Base-by-base conservation (phyloP, 441 rosid genomes). In the Euphorbia corollata region DNA sequence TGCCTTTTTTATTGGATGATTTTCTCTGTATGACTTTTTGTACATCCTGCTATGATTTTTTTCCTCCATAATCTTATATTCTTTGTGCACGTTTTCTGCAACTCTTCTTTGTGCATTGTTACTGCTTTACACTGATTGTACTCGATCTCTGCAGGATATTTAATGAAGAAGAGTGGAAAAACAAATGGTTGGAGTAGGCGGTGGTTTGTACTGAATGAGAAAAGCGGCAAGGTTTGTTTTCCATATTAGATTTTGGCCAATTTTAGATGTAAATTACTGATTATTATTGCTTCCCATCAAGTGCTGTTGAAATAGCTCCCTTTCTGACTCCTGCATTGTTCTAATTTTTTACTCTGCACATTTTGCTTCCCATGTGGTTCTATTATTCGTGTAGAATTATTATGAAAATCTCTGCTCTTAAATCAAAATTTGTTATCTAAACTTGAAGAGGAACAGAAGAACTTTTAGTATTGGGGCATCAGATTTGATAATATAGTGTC, bases 171-270 rank as follows among this genome's bases (percentile, higher is more conserved):
- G 80, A 94, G 99, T 79, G 96, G 80, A 70, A 94, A 91, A 81
- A 82, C 91, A 63, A 88, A 82, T 76, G 97, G 90, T 51, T 94
- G 99, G 99, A 88, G 93, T 74, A 83, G 79, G 78, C 86, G 94
- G 63, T 94, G 99, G 99, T 94, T 94, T 86, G 99, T 94, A 54
- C 76, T 94, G 74, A 94, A 91, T 83, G 97, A 89, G 81, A 94
- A 89, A 82, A 89, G 80, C 59, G 97, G 97, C 78, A 94, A 94
- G 97, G 99, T 88, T 73, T 77, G 87, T 68, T 19, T 39, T 38
- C 41, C 63, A 24, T 63, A 20, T 32, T 22, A 13, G 60, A 24
- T 20, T 67, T 63, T 48, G 59, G 54, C 32, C 59, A 59, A 63
- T 56, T 0, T 48, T 36, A 22, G 41, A 20, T 20, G 24, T 30